Evolutionary conservation across 2,329 filamentous ascomycete species (phyloP).

Genomic region (Hymenoscyphus albidus): DNA sequence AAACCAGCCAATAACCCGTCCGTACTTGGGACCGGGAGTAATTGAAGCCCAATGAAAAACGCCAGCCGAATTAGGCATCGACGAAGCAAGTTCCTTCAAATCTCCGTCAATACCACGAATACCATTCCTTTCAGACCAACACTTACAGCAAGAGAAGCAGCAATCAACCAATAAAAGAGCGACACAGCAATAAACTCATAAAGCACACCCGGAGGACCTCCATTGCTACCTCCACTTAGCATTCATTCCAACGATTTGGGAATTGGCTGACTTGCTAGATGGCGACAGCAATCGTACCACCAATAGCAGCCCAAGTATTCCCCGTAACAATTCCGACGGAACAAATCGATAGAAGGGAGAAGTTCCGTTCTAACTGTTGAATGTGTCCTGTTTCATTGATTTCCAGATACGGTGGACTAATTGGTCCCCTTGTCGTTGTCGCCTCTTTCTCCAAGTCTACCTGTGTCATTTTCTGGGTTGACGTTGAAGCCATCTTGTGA

Average conservation of each 20-base stretch:
- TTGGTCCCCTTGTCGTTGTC: background rate
- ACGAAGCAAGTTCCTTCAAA: conserved; percentile 28
- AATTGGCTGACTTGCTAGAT: conserved; percentile 21
- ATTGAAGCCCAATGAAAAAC: conserved; percentile 53
- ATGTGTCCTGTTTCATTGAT: conserved; percentile 49
- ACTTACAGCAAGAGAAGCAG: conserved; percentile 46
- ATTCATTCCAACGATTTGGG: background rate
- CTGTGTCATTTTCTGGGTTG: background rate
- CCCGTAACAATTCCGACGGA: conserved; percentile 44
- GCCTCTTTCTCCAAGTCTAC: background rate
- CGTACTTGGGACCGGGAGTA: conserved; percentile 44
- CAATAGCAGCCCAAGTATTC: conserved; percentile 44
- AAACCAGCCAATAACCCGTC: conserved; percentile 45
- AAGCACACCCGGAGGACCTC: conserved; percentile 57
- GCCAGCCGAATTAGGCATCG: conserved; percentile 29
- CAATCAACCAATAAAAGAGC: conserved; percentile 49
- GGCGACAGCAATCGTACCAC: conserved; percentile 42
- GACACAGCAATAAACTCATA: conserved; percentile 56
- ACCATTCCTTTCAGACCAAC: background rate
- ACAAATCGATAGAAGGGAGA: conserved; percentile 45
- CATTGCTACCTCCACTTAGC: conserved; percentile 43
- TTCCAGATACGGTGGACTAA: conserved; percentile 14
- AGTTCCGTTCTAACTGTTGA: conserved; percentile 49
- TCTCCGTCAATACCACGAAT: background rate
- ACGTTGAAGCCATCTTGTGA: background rate